Percentiles rank a stretch among this genome's conserved stretches.
Evolutionary conservation across 2,329 filamentous ascomycete species (phyloP).

Genomic region (Dactylellina cionopaga): DNA sequence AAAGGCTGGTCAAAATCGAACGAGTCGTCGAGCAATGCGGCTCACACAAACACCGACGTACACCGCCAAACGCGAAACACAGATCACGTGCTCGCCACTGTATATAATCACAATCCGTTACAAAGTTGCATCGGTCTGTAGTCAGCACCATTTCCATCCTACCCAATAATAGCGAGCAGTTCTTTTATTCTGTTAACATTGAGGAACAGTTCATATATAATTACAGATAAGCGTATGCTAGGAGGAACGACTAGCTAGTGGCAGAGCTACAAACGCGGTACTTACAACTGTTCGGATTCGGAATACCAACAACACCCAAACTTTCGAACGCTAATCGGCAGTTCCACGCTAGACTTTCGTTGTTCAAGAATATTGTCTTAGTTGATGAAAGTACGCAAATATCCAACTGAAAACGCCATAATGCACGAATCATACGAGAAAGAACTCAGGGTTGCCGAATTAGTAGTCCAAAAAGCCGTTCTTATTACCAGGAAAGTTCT

Average conservation of each 20-base stretch:
- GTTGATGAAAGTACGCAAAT: not conserved
- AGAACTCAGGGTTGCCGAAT: slow-evolving; percentile 82
- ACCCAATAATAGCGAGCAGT: not conserved
- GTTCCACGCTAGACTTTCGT: too few species aligned
- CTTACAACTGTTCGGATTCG: too few species aligned
- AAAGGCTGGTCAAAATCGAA: too few species aligned
- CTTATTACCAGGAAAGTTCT: slow-evolving; percentile 80
- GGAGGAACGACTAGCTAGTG: too few species aligned
- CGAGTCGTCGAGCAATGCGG: not conserved
- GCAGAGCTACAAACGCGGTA: too few species aligned
- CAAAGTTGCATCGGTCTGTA: not conserved
- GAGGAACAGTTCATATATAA: too few species aligned
- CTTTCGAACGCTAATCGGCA: too few species aligned
- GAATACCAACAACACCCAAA: too few species aligned
- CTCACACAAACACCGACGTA: not conserved
- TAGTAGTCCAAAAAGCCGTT: slow-evolving; percentile 84
- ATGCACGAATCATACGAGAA: slow-evolving; percentile 57
- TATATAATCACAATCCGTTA: not conserved
- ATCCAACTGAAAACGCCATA: not conserved
- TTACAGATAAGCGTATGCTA: too few species aligned
- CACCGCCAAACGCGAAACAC: too few species aligned
- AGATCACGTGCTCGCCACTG: not conserved
- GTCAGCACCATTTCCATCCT: too few species aligned
- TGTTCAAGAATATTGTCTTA: not conserved
- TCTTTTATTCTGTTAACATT: too few species aligned